Conservation (phyloP, 78 protist genomes). For the Creolimax fragrantissima region DNA sequence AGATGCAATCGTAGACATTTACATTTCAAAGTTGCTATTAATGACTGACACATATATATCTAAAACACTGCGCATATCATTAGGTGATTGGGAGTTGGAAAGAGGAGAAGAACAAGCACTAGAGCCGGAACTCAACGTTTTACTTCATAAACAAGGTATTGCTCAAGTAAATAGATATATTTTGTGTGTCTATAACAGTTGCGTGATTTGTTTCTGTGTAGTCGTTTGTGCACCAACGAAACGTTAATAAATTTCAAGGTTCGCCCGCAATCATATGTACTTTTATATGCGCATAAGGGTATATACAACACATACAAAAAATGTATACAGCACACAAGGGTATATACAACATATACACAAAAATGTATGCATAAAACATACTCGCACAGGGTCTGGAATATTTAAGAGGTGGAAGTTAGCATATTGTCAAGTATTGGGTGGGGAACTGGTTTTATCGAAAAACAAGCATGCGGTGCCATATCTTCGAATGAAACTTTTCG, state of each 20-base stretch:
- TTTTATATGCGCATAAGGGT: neutral
- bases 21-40: no score
- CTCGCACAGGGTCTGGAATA: neutral
- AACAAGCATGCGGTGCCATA: neutral
- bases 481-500: neutral
- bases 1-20: no score
- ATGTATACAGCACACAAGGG: neutral
- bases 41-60: no score
- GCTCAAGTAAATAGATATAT: neutral
- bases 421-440: neutral
- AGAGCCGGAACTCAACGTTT: neutral
- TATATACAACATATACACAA: neutral
- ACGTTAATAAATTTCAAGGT: neutral
- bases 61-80: no score
- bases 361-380: neutral
- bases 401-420: neutral
- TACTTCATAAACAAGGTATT: neutral
- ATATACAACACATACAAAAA: neutral
- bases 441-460: neutral
- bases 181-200: no score
- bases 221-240: neutral
- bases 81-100: no score
- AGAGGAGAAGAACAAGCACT: no score
- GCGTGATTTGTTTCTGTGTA: no score
- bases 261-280: neutral